Evolutionary conservation across 306 rosid genomes (phyloP), one percentile per base, ranked within the genome.

Genomic region (Quercus robur): DNA sequence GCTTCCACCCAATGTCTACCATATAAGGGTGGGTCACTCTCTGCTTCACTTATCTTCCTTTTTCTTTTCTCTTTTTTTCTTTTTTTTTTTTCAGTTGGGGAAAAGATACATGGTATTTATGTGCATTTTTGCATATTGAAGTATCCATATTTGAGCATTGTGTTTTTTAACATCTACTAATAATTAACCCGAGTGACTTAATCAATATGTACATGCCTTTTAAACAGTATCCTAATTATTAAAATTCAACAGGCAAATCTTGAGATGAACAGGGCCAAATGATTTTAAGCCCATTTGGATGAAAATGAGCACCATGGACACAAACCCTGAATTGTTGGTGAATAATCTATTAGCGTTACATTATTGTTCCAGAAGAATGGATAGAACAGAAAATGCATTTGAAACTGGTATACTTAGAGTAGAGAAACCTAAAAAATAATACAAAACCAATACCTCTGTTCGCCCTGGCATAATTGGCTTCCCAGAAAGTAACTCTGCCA

Each of bases 381-480:
- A 28, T 20, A 3, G 54, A 56, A 26, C 33, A 58, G 76, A 79
- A 77, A 54, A 56, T 63, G 71, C 2, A 69, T 41, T 73, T 61
- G 35, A 58, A 70, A 66, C 15, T 51, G 56, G 18, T 54, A 66
- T 21, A 26, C n/a, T 23, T 23, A 77, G 67, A 66, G 52, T 18
- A 80, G 58, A 68, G 21, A 13, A 54, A 77, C 30, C 64, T 15
- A 56, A 5, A 46, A n/a, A 81, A 52, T 72, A 84, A 83, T 44
- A 74, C 23, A 71, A 75, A 73, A 51, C 73, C 26, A 74, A 83
- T 90, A 95, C 98, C 98, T 94, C 98, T 35, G 98, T 94, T 70
- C 97, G 88, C 74, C 96, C 98, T 25, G 98, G 98, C 98, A 94
- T 84, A 70, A 92, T 86, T 83, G 98, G 96, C 92, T 88, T 94